Base-by-base conservation (phyloP, 2,329 filamentous ascomycete species). In the Epichloe aotearoae region DNA sequence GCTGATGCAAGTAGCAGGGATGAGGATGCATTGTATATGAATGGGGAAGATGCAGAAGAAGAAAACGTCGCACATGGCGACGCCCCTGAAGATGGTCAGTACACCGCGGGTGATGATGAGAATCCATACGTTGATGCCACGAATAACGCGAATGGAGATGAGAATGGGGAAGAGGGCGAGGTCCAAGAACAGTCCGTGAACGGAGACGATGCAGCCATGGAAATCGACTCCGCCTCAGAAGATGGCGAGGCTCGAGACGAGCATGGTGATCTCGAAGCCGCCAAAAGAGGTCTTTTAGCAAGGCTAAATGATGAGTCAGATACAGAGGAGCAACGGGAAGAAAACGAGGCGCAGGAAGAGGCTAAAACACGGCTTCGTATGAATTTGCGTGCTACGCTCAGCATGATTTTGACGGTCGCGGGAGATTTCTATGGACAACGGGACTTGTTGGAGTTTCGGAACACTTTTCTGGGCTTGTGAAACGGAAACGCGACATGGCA, bases 371-470 rank as follows among this genome's bases (percentile, higher is more conserved):
- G 71, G n/a, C 63, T 64, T 39, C 69, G 67, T 39, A 66, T 71
- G 59, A 79, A 76, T 62, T 74, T 73, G 70, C 73, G 78, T 30
- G 84, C 82, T n/a, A 89, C 88, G 40, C 73, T 96, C 36, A 90
- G 94, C 67, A 95, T 95, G 88, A 87, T 96, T 49, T 72, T 96
- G 57, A 93, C 87, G 0, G 76, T 96, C 37, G 83, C 86, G 46
- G 90, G 88, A 59, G 89, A 95, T 67, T 81, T 86, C 57, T 97
- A 90, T 67, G 89, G 91, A 1, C 91, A 97, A 68, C 76, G 84
- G 56, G 91, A 97, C 66, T 68, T 96, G 55, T 75, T 96, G 46
- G 81, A 86, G 59, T 86, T 83, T 54, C 78, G 88, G 52, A 78
- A 84, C 54, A 77, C 77, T 4, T 82, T 80, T 58, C 68, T 72